These are phyloP conservation scores for Jatropha podagrica DNA, from an alignment of 441 rosid genomes.

Conservation along the genomic window DNA sequence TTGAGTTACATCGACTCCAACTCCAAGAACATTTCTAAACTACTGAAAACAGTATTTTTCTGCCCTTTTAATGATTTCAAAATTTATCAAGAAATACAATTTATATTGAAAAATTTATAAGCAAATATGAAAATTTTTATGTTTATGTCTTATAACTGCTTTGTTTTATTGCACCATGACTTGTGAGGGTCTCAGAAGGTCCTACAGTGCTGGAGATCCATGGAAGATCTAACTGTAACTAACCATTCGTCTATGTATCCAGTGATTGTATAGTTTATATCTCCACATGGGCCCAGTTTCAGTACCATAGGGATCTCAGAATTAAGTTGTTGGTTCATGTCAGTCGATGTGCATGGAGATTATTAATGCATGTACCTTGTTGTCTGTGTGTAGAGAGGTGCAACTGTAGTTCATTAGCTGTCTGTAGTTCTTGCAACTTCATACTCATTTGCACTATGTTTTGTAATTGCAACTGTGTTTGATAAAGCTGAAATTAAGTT, in stretches of 20 bases:
- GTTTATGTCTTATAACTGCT: not conserved
- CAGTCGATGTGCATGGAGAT: not conserved
- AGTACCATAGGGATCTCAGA: constrained; percentile 2
- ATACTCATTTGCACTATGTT: not conserved
- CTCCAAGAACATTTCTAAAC: not conserved
- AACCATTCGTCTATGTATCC: not conserved
- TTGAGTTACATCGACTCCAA: not conserved
- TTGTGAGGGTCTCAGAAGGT: not conserved
- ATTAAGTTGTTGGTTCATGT: not conserved
- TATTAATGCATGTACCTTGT: too few species aligned
- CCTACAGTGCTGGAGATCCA: not conserved
- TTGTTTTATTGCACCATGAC: not conserved
- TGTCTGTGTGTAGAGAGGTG: not conserved
- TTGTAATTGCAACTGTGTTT: too few species aligned
- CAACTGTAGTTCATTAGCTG: not conserved
- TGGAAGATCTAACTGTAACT: not conserved
- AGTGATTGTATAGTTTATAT: not conserved
- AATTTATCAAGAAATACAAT: not conserved
- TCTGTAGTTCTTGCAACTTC: not conserved
- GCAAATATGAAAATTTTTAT: not conserved
- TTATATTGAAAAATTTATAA: not conserved
- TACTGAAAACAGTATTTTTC: not conserved
- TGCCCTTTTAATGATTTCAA: not conserved
- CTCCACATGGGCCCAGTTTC: not conserved
- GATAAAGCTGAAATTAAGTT: too few species aligned